Evolutionary conservation across 164 flowering plant genomes (phyloP).

Genomic region (Annona cherimola): DNA sequence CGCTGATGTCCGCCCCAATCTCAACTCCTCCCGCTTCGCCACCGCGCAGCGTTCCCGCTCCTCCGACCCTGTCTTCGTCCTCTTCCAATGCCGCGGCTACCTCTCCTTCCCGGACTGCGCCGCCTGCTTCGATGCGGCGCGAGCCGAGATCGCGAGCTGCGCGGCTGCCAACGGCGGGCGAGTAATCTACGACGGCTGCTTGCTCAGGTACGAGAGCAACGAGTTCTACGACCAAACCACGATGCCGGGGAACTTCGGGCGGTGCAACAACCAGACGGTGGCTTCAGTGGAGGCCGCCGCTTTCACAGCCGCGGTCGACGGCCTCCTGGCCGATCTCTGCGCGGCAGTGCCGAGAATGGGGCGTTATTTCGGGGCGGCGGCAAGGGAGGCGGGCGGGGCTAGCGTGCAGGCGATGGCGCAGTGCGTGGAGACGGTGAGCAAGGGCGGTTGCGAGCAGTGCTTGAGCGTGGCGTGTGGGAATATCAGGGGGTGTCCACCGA

Average conservation of each 20-base stretch:
- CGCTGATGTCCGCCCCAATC: slow-evolving; percentile 6
- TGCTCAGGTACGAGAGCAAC: slow-evolving; percentile 45
- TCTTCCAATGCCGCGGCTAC: slow-evolving; percentile 43
- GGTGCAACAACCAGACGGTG: slow-evolving; percentile 33
- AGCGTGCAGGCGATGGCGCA: slow-evolving; percentile 42
- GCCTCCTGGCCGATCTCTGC: slow-evolving; percentile 26
- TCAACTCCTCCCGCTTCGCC: slow-evolving; percentile 22
- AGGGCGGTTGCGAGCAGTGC: slow-evolving; percentile 42
- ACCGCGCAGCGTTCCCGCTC: slow-evolving; percentile 25
- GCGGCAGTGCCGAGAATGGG: slow-evolving; percentile 29
- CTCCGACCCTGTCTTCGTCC: slow-evolving; percentile 31
- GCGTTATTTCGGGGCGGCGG: slow-evolving; percentile 37
- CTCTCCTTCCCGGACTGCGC: slow-evolving; percentile 33
- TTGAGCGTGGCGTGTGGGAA: slow-evolving; percentile 32
- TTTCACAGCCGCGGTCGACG: slow-evolving; percentile 12
- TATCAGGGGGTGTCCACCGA: slow-evolving; percentile 32
- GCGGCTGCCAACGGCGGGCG: slow-evolving; percentile 42
- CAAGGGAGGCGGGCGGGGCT: slow-evolving; percentile 1
- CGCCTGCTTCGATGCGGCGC: slow-evolving; percentile 30
- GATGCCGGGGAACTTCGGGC: slow-evolving; percentile 22
- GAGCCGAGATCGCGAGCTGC: slow-evolving; percentile 30
- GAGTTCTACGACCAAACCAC: slow-evolving; percentile 38
- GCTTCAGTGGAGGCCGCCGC: neutral
- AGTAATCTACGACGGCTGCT: slow-evolving; percentile 46
- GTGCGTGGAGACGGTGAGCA: slow-evolving; percentile 32